These are phyloP conservation scores for Erodium maritimum DNA, from an alignment of 345 rosid species.

Conservation along the genomic window DNA sequence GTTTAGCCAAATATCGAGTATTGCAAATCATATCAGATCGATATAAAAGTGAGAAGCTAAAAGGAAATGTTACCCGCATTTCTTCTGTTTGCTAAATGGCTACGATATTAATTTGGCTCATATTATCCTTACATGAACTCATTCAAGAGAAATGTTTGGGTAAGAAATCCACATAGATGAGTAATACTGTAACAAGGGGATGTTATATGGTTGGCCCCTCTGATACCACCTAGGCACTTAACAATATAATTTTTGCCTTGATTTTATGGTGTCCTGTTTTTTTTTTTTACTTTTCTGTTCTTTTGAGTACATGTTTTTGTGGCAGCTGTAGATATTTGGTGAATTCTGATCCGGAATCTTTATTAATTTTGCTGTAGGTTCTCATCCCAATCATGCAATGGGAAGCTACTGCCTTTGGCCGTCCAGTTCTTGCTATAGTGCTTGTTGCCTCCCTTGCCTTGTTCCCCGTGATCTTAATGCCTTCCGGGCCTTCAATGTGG, in stretches of 20 bases:
- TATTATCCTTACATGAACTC: neutral
- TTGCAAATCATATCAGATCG: neutral
- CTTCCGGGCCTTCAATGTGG: conserved; percentile 99
- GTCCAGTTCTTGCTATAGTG: conserved; percentile 79
- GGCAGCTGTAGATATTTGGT: neutral
- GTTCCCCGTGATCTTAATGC: conserved; percentile 87
- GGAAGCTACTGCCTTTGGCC: conserved; percentile 99
- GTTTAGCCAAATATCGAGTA: neutral
- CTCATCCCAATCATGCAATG: conserved; percentile 77
- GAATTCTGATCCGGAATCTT: neutral
- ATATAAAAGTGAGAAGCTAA: no score
- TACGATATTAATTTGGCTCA: neutral
- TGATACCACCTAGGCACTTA: neutral
- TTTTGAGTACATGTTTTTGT: neutral
- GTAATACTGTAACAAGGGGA: neutral
- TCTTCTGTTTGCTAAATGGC: neutral
- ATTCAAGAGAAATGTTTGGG: neutral
- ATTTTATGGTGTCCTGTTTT: neutral
- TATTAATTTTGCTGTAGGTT: conserved; percentile 32
- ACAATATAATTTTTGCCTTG: no score
- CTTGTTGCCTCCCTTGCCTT: conserved; percentile 78
- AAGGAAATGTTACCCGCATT: neutral
- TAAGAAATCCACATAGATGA: neutral
- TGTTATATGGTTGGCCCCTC: neutral
- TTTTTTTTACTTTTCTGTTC: neutral